Evolutionary conservation across 805 yeast species (phyloP), one percentile per base, ranked within the genome.

Genomic region (Teunomyces panamensis): DNA sequence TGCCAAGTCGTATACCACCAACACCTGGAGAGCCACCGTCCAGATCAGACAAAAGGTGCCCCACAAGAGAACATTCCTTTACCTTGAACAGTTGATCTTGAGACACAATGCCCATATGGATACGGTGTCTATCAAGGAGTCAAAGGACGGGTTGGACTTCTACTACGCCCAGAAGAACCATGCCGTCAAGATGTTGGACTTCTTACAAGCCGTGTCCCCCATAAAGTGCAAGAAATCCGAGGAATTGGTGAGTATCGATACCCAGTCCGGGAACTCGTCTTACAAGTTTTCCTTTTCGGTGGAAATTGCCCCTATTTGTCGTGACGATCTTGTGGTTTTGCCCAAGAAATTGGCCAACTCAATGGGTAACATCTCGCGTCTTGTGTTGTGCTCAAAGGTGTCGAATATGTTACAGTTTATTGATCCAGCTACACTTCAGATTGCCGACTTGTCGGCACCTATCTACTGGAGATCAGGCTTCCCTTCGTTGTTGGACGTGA

Each of bases 1-100:
- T 82, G 99, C 98, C 47, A 91, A 89, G 68, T 87, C 97, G 0
- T 94, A 86, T 62, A 94, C 99, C 29, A 87, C 95, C 26, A 89
- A 94, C 68, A 95, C 98, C 4, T 94, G 99, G 99, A 86, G 94
- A 69, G 97, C 99, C 29, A 83, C 92, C 27, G 96, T 95, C 32
- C 99, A 94, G 74, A 87, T 95, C 59, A 85, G 99, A 73, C 99
- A 94, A 71, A 94, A 95, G 66, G 99, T 94, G 32, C 82, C 89
- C 13, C 99, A 94, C 69, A 94, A 94, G 73, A 85, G 97, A 78
- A 94, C 99, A 7, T 92, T 94, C 67, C 79, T 92, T 66, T 94
- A 89, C 63, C 80, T 94, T 59, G 99, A 94, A 74, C 99, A 94
- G 73, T 78, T 95, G 67, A 94, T 94, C 59, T 78, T 94, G 69